phyloP scores from a whole-genome alignment of 2,329 filamentous ascomycete genomes.

The Trichoderma asperellum region DNA sequence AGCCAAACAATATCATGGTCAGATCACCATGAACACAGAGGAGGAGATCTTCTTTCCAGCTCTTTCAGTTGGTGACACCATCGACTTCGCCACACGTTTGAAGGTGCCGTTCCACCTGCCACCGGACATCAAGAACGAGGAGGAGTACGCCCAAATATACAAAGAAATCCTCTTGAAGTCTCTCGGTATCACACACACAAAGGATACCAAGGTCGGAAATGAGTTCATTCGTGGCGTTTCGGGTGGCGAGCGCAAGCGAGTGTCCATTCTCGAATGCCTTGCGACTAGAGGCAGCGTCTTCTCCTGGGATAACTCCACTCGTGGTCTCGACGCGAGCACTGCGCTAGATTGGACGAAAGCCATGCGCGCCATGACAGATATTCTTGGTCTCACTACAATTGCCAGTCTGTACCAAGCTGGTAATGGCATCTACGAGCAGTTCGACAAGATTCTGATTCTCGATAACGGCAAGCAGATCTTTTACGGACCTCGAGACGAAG shows the following conservation, averaged over 20 bases:
- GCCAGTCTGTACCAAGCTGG: constrained; percentile 72
- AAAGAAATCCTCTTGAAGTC: constrained; percentile 59
- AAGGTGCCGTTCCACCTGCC: constrained; percentile 58
- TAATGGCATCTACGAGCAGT: constrained; percentile 69
- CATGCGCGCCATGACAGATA: constrained; percentile 66
- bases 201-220: constrained; percentile 69
- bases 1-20: constrained; percentile 55
- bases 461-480: constrained; percentile 69
- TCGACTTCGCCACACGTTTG: constrained; percentile 68
- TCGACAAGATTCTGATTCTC: constrained; percentile 71
- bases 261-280: constrained; percentile 68
- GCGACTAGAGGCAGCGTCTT: constrained; percentile 61
- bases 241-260: constrained; percentile 70
- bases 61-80: constrained; percentile 70
- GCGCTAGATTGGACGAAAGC: constrained; percentile 64
- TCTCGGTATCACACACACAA: constrained; percentile 62
- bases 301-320: constrained; percentile 70
- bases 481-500: constrained; percentile 63
- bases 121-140: constrained; percentile 43
- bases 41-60: constrained; percentile 69
- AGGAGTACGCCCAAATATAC: constrained; percentile 51
- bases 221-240: constrained; percentile 68
- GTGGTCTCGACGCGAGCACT: constrained; percentile 63
- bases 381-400: constrained; percentile 61
- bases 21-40: constrained; percentile 72